These are phyloP conservation scores for Priceomyces haplophilus DNA, from an alignment of 805 yeast genomes.

Conservation along the genomic window DNA sequence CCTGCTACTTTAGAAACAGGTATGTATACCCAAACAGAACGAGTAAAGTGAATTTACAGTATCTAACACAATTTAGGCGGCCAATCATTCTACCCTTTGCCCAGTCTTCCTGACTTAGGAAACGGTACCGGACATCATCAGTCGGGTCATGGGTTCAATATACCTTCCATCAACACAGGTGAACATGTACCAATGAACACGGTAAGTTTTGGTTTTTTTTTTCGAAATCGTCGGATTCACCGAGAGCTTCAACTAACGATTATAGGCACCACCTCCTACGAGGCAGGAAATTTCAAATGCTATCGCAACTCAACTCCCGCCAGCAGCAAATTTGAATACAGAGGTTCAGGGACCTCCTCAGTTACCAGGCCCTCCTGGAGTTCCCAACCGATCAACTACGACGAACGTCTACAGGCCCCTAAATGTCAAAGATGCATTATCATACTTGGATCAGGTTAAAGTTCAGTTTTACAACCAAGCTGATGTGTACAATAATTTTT, in stretches of 20 bases:
- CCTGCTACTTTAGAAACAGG: slow-evolving; percentile 54
- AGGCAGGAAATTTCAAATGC: slow-evolving; percentile 26
- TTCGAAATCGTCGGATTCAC: neutral
- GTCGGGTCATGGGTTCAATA: slow-evolving; percentile 46
- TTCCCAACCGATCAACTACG: slow-evolving; percentile 41
- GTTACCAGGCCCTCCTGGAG: slow-evolving; percentile 28
- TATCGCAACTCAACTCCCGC: slow-evolving; percentile 23
- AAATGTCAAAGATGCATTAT: slow-evolving; percentile 93
- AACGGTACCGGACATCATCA: slow-evolving; percentile 35
- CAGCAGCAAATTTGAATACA: slow-evolving; percentile 25
- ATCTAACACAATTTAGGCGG: slow-evolving; percentile 32
- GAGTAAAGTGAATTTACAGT: neutral
- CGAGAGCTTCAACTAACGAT: slow-evolving; percentile 5
- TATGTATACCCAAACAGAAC: slow-evolving; percentile 23
- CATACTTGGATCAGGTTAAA: slow-evolving; percentile 94
- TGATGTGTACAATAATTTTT: slow-evolving; percentile 91
- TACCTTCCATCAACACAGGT: slow-evolving; percentile 44
- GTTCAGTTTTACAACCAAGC: slow-evolving; percentile 89
- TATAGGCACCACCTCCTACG: slow-evolving; percentile 16
- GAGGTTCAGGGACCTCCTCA: slow-evolving; percentile 11
- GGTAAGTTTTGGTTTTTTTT: slow-evolving; percentile 17
- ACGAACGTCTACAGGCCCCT: slow-evolving; percentile 65
- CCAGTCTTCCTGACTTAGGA: slow-evolving; percentile 50
- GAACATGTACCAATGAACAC: slow-evolving; percentile 22
- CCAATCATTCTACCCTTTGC: slow-evolving; percentile 48